These are phyloP conservation scores for Salix exigua DNA, from an alignment of 345 rosid genomes.

Conservation along the genomic window DNA sequence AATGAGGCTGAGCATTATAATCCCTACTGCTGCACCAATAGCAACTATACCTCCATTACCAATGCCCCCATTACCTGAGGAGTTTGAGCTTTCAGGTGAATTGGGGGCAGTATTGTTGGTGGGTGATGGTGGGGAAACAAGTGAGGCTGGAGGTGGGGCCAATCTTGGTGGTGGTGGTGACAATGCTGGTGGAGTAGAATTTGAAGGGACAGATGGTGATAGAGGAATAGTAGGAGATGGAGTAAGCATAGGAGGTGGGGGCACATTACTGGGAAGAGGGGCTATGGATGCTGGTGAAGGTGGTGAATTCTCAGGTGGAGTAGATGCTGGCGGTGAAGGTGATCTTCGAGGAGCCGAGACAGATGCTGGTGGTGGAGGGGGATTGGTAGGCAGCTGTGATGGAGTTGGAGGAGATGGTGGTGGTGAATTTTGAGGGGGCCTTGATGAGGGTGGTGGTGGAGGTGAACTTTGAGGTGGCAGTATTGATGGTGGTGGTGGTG, in stretches of 20 bases:
- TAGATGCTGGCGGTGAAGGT: constrained; percentile 34
- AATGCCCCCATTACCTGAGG: constrained; percentile 28
- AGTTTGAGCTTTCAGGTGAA: constrained; percentile 29
- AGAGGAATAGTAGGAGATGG: constrained; percentile 26
- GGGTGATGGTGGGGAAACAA: constrained; percentile 22
- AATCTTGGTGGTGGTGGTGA: constrained; percentile 34
- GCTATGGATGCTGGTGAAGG: constrained; percentile 17
- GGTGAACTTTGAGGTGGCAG: constrained; percentile 29
- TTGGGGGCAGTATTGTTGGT: constrained; percentile 27
- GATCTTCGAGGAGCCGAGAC: constrained; percentile 24
- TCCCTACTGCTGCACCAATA: constrained; percentile 44
- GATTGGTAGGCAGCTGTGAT: constrained; percentile 9
- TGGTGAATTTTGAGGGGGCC: constrained; percentile 26
- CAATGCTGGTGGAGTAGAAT: constrained; percentile 31
- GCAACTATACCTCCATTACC: constrained; percentile 46
- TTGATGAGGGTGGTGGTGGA: constrained; percentile 21
- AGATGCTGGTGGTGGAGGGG: constrained; percentile 25
- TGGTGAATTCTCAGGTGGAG: constrained; percentile 27
- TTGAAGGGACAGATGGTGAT: constrained; percentile 37
- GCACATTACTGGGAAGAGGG: constrained; percentile 20
- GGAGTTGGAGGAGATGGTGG: constrained; percentile 28
- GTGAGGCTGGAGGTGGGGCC: constrained; percentile 38
- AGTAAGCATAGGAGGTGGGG: constrained; percentile 34
- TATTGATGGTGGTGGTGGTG: constrained; percentile 25
- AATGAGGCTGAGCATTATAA: constrained; percentile 53